Evolutionary conservation across 176 grass and related monocot genomes (phyloP).

Genomic region (bread wheat (Triticum aestivum)): IWGSC_CS_RefSeq_v2.1 NC_057805.1:23388817-23389316

Average conservation of each 20-base stretch:
- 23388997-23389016: too few relatives aligned
- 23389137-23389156: neutral
- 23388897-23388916: too few relatives aligned
- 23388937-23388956: too few relatives aligned
- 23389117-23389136: neutral
- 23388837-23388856: too few relatives aligned
- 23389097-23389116: too few relatives aligned
- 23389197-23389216: conserved; percentile 36
- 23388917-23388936: too few relatives aligned
- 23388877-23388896: too few relatives aligned
- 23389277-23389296: conserved; percentile 37
- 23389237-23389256: conserved; percentile 33
- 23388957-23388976: too few relatives aligned
- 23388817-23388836: too few relatives aligned
- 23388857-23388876: too few relatives aligned
- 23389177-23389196: conserved; percentile 6
- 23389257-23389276: conserved; percentile 43
- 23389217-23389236: conserved; percentile 47
- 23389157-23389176: neutral
- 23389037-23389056: neutral
- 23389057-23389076: neutral
- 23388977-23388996: too few relatives aligned
- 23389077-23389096: neutral
- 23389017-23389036: too few relatives aligned
- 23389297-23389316: neutral